Conservation (phyloP, 768 basidiomycete species). For the Epithele typhae region DNA sequence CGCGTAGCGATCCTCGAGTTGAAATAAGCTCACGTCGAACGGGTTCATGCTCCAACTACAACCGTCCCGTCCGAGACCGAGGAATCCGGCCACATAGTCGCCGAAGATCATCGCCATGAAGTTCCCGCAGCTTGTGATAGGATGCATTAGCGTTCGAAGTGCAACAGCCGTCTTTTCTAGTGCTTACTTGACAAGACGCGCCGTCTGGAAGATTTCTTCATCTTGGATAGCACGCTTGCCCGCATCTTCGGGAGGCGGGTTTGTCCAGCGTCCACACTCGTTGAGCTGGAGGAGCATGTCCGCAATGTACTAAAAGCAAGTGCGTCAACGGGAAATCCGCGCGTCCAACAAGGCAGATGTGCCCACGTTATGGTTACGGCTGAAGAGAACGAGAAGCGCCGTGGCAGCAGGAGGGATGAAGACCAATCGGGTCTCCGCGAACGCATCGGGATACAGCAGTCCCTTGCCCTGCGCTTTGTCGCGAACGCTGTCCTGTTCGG, state of each 20-base stretch:
- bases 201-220: conserved; percentile 56
- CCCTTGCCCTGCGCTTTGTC: conserved; percentile 45
- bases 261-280: conserved; percentile 43
- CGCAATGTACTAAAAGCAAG: conserved; percentile 44
- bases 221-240: conserved; percentile 32
- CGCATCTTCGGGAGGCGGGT: conserved; percentile 30
- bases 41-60: conserved; percentile 48
- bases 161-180: neutral
- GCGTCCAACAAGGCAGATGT: neutral
- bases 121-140: conserved; percentile 36
- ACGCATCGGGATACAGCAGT: conserved; percentile 47
- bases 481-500: conserved; percentile 38
- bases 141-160: neutral
- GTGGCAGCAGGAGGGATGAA: conserved; percentile 51
- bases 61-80: conserved; percentile 49
- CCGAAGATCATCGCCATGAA: conserved; percentile 52
- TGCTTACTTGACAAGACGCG: conserved; percentile 45
- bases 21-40: conserved; percentile 33
- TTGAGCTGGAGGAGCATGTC: conserved; percentile 50
- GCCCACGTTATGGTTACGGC: conserved; percentile 54
- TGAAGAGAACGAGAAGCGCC: conserved; percentile 52
- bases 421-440: conserved; percentile 47
- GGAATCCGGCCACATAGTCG: conserved; percentile 58
- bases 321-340: too few species aligned
- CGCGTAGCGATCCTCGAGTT: neutral